Evolutionary conservation across 306 rosid species (phyloP), one percentile per base, ranked within the genome.

Genomic region (Calophaca sinica): DNA sequence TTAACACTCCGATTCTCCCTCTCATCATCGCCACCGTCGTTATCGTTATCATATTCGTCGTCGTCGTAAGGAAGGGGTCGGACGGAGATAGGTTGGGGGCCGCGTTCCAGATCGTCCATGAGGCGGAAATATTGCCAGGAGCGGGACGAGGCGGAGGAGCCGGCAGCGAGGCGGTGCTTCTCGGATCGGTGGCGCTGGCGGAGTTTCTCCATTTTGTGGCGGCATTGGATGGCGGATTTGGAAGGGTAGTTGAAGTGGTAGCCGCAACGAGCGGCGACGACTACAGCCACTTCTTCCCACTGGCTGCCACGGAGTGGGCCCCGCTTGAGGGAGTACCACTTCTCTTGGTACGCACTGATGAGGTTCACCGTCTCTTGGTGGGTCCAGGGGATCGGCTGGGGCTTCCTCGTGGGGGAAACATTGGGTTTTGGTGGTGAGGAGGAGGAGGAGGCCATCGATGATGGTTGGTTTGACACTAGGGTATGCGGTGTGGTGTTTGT

Each of bases 141-240:
- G 15, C 68, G 42, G 9, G 44, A 14, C 3, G 55, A 3, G 11
- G 38, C 50, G 13, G 66, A 39, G 29, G 46, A 33, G 2, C 50
- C 50, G 20, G 39, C 8, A 49, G 62, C 26, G 15, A 68, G 38
- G 36, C 86, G 89, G n/a, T 80, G 84, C 10, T 79, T 84, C 66
- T 84, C 87, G n/a, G 91, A 60, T 9, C 96, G 96, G 79, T 81
- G 85, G 11, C 98, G 94, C 67, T 88, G 96, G 46, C 96, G 97
- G 84, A 92, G 96, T 87, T 92, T 92, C 87, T 92, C 97, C 88
- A 92, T 92, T 81, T 92, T 92, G 80, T 92, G 97, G 57, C 97
- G 97, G 85, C 97, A 89, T 68, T 92, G 97, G 10, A 81, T 75
- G 62, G 93, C 76, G 57, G 93, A 78, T 76, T 92, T 92, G 61